Base-by-base conservation (phyloP, 257 asterid species). In the Rehmannia glutinosa region DNA sequence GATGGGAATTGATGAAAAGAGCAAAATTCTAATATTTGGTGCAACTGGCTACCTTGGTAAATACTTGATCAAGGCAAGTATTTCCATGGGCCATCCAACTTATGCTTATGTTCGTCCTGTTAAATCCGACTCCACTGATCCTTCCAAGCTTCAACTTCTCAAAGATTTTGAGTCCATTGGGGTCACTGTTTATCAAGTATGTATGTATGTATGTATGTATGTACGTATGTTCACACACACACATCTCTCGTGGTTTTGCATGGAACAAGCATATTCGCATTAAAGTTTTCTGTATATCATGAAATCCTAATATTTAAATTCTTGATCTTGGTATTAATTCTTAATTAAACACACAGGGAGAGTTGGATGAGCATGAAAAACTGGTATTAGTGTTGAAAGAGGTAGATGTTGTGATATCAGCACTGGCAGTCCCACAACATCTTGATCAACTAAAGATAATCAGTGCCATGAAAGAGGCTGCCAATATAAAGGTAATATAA, bases 391-490 rank as follows among this genome's bases (percentile, higher is more conserved):
- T 41, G 33, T 6, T 64, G 17, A 56, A 49, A 52, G 73, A 79
- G 52, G 84, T 79, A 2, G 84, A 79, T 72, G 63, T 79, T 12
- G 84, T 79, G 69, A 71, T 79, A 62, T 79, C 84, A 21, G 64
- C 84, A 11, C 42, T 79, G 15, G 74, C 78, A 0, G 78, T 69
- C 7, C 79, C 81, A n/a, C 81, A 80, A 43, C 66, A 75, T 64
- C 84, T 80, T 64, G 79, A 80, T 9, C 84, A 80, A 32, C 52
- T 75, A 19, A 72, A 75, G 55, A 53, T 80, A 13, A 72, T 80
- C 20, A 16, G 7, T 6, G 81, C 84, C 62, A 75, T 80, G 51
- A 80, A 80, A 64, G 75, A 75, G 25, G 79, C 75, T 11, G 77
- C 75, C 21, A 76, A 75, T 39, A 73, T 75, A 16, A 75, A 72